Evolutionary conservation across 805 yeast genomes (phyloP), one percentile per base, ranked within the genome.

Genomic region (Diddensiella transvaalensis): DNA sequence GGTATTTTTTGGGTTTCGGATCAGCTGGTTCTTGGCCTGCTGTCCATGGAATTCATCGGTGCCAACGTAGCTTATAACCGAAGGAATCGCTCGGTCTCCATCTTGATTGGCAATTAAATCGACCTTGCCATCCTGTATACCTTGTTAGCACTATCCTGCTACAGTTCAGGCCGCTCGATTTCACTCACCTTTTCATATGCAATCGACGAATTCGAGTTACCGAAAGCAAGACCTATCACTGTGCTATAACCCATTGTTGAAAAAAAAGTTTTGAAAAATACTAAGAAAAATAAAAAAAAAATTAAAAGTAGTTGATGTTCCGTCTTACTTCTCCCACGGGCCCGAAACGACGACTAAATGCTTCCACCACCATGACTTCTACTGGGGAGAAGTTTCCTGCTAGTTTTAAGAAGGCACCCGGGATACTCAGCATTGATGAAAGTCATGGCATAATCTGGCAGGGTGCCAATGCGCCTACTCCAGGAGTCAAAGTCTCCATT

Each of bases 21-120:
- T 76, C 62, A 91, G 73, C 73, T 93, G 97, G 49, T 89, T 90
- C 60, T 83, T 73, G 50, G 98, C 99, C 74, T 93, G 98, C 51
- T 88, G 85, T 52, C 99, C 99, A 66, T 93, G 97, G 73, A 87
- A 93, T 74, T 93, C 98, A 67, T 93, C 98, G 48, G 78, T 84
- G 52, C 95, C 96, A 50, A 89, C 89, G 67, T 90, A 93, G 17
- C 97, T 82, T 53, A 93, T 77, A 51, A 86, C 85, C 23, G 98
- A 85, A 53, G 98, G 96, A 66, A 93, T 93, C 52, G 91, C 79
- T 74, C 98, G 87, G 73, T 93, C 98, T 69, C 99, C 99, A 65
- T 93, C 99, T 59, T 95, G 96, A 80, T 93, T 91, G 59, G 99
- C 99, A 68, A 93, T 91, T 58, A 93, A 96, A 65, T 93, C 97